These are phyloP conservation scores for Sodiomyces alkalinus DNA, from an alignment of 2,329 filamentous ascomycete genomes.

Conservation along the genomic window DNA sequence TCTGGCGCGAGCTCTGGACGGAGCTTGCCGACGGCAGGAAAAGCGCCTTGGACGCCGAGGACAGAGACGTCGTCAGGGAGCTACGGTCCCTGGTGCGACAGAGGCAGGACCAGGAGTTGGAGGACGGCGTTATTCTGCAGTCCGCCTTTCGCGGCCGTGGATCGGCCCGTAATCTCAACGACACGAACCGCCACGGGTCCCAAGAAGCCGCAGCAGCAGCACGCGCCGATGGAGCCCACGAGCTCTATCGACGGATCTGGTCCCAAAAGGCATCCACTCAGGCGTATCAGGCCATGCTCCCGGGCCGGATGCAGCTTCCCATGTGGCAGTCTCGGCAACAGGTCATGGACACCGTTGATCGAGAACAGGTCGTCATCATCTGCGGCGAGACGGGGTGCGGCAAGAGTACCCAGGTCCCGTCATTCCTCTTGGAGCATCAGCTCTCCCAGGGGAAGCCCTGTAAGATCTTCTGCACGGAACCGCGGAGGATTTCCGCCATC, in stretches of 20 bases:
- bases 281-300: slow-evolving; percentile 66
- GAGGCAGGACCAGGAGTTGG: slow-evolving; percentile 52
- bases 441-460: slow-evolving; percentile 65
- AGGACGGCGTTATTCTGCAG: slow-evolving; percentile 61
- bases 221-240: slow-evolving; percentile 21
- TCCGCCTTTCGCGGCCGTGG: slow-evolving; percentile 57
- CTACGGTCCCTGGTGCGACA: slow-evolving; percentile 57
- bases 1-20: slow-evolving; percentile 75
- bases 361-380: slow-evolving; percentile 76
- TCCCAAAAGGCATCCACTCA: slow-evolving; percentile 36
- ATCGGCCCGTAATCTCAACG: slow-evolving; percentile 27
- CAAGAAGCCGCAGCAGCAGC: slow-evolving; percentile 24
- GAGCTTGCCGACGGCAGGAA: slow-evolving; percentile 63
- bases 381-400: slow-evolving; percentile 95
- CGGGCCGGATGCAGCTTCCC: slow-evolving; percentile 63
- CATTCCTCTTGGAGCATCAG: slow-evolving; percentile 83
- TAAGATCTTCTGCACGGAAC: slow-evolving; percentile 92
- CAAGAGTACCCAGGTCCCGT: slow-evolving; percentile 95
- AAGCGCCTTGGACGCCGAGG: slow-evolving; percentile 50
- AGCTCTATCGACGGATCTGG: slow-evolving; percentile 44
- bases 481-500: slow-evolving; percentile 87
- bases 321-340: slow-evolving; percentile 76
- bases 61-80: slow-evolving; percentile 52
- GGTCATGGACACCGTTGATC: slow-evolving; percentile 62
- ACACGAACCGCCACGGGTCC: slow-evolving; percentile 31